Conservation (phyloP, 208 protist species). For the Blastocrithidia nonstop region DNA sequence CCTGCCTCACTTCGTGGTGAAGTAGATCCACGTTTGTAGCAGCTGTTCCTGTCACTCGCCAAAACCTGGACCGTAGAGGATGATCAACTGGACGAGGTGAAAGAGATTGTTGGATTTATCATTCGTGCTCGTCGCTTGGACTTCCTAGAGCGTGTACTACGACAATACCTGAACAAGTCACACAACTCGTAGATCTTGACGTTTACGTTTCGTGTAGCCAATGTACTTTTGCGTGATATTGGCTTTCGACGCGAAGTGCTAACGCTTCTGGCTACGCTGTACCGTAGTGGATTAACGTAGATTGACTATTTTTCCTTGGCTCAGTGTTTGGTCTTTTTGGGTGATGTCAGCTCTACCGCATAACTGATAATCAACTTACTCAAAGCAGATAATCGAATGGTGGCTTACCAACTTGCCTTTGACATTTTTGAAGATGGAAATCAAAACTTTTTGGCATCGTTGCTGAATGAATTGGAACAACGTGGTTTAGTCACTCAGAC, state of each 20-base stretch:
- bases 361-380: constrained; percentile 71
- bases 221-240: constrained; percentile 72
- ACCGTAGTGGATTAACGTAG: constrained; percentile 33
- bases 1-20: constrained; percentile 12
- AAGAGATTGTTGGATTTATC: constrained; percentile 84
- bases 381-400: constrained; percentile 25
- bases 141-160: constrained; percentile 72
- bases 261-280: constrained; percentile 72
- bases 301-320: constrained; percentile 86
- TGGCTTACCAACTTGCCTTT: constrained; percentile 78
- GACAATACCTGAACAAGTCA: constrained; percentile 33
- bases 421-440: constrained; percentile 80
- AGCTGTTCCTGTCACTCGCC: constrained; percentile 62
- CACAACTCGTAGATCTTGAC: constrained; percentile 78
- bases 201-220: constrained; percentile 82
- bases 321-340: constrained; percentile 91
- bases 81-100: constrained; percentile 35
- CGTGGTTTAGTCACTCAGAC: not conserved
- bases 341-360: constrained; percentile 72
- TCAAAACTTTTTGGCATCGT: constrained; percentile 72
- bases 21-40: constrained; percentile 69
- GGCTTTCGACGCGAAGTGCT: constrained; percentile 79
- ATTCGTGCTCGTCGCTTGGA: constrained; percentile 71
- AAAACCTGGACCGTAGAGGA: constrained; percentile 61
- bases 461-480: constrained; percentile 30